A percentile compares a stretch with the other conserved stretches of the same genome.
Evolutionary conservation across 768 basidiomycete genomes (phyloP).

Genomic region (Xerocomellus intermedius): DNA sequence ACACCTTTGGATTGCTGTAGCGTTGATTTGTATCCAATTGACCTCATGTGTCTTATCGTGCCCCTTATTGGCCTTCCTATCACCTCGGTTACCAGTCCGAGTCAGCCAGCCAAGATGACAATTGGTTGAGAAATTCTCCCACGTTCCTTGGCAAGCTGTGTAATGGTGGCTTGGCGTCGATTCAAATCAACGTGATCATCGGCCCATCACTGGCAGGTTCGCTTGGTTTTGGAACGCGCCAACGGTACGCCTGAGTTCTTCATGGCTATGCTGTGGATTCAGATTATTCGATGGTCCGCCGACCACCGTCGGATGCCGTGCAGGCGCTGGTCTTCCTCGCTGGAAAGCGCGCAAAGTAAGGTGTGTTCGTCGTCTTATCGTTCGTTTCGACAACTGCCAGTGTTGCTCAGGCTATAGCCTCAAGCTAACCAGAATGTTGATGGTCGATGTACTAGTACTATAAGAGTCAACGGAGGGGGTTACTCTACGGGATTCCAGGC

Average conservation of each 20-base stretch:
- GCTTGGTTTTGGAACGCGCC: neutral
- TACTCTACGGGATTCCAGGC: neutral
- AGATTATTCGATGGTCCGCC: neutral
- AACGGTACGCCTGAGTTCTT: neutral
- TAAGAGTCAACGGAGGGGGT: neutral
- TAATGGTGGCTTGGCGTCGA: neutral
- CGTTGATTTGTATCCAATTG: neutral
- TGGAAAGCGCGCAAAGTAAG: neutral
- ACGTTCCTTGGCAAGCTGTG: constrained; percentile 25
- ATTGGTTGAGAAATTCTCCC: neutral
- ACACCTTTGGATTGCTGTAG: neutral
- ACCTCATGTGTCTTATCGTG: constrained; percentile 10
- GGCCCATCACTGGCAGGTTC: no score
- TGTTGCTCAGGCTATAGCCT: neutral
- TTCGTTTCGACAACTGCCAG: neutral
- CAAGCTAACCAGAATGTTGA: neutral
- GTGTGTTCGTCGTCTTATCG: neutral
- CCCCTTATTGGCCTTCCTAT: constrained; percentile 2
- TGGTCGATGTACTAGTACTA: neutral
- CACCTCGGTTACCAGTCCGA: neutral
- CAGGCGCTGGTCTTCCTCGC: neutral
- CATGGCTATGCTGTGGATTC: constrained; percentile 15
- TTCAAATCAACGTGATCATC: neutral
- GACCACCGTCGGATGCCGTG: neutral
- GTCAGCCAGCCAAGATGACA: neutral